Conservation (phyloP, 2,329 filamentous ascomycete genomes). For the Fonsecaea pedrosoi region DNA sequence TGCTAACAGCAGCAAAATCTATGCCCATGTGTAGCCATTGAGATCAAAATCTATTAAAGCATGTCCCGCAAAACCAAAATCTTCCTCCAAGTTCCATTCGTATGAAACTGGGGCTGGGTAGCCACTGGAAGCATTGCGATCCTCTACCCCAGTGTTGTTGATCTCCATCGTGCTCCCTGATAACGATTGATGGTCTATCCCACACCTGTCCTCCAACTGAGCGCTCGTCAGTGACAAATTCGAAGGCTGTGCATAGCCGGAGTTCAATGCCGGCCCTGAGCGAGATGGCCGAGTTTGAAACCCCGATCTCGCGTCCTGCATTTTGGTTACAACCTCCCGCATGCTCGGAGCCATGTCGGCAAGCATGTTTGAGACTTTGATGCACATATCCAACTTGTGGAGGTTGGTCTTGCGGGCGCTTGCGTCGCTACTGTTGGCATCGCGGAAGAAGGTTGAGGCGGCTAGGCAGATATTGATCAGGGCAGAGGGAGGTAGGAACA, state of each 20-base stretch:
- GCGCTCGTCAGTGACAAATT: neutral
- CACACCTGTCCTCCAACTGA: neutral
- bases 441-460: neutral
- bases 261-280: neutral
- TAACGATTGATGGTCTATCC: neutral
- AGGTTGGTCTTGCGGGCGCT: neutral
- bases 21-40: conserved; percentile 1
- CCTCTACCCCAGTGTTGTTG: neutral
- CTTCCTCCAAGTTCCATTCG: conserved; percentile 1
- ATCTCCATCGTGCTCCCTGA: neutral
- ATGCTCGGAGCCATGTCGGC: conserved; percentile 4
- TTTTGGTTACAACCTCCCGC: neutral
- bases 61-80: neutral
- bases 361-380: neutral
- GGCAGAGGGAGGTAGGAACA: neutral
- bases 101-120: neutral
- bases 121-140: neutral
- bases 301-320: neutral
- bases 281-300: neutral
- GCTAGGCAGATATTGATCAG: conserved; percentile 1
- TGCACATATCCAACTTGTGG: neutral
- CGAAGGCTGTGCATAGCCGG: neutral
- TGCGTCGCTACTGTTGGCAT: neutral
- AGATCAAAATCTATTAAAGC: neutral
- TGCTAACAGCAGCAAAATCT: neutral